Evolutionary conservation across 176 grass and related monocot species (phyloP).

Genomic region (Cenchrus purpureus): DNA sequence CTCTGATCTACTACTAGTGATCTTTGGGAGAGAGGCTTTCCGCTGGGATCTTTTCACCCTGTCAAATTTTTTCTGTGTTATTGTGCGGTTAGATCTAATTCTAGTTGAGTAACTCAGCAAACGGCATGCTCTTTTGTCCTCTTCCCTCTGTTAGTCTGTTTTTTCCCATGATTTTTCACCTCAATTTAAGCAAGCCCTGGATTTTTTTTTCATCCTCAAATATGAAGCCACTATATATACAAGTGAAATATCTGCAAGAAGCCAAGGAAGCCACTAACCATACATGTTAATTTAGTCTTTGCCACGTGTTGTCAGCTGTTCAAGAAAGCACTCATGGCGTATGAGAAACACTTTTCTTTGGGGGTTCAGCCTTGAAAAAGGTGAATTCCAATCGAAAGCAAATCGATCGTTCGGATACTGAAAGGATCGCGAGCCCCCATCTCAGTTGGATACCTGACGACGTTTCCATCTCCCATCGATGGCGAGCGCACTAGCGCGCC

Average conservation of each 20-base stretch:
- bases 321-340: conserved; percentile 27
- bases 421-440: neutral
- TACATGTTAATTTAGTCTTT: neutral
- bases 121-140: neutral
- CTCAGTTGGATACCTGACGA: conserved; percentile 31
- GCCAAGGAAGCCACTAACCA: neutral
- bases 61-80: neutral
- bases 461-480: conserved; percentile 38
- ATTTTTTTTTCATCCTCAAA: too few relatives aligned
- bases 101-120: conserved; percentile 30
- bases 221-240: neutral
- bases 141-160: neutral
- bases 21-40: neutral
- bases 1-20: neutral
- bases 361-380: conserved; percentile 19
- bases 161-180: neutral
- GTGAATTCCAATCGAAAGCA: conserved; percentile 19
- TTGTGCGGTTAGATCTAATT: conserved; percentile 29
- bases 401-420: conserved; percentile 32
- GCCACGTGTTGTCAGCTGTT: conserved; percentile 3
- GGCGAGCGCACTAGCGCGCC: conserved; percentile 16
- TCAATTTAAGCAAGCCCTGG: neutral
- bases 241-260: neutral
- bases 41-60: too few relatives aligned
- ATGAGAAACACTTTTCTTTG: conserved; percentile 10